A percentile compares a stretch with the other conserved stretches of the same genome.
Evolutionary conservation across 176 grass and related monocot species (phyloP).

Genomic region (Juncus effusus): DNA sequence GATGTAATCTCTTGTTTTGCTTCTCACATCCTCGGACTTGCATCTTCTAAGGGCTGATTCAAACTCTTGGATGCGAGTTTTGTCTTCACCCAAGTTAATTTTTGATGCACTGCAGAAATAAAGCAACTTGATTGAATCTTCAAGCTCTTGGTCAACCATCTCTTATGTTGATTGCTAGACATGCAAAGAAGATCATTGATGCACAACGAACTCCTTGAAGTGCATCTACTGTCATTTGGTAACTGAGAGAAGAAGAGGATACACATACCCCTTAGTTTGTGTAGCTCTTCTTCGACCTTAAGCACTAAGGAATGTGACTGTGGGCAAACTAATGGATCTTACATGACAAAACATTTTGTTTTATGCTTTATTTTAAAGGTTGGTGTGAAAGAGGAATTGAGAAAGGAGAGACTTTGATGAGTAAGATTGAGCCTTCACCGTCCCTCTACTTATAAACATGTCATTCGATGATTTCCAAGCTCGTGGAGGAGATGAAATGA

Average conservation of each 20-base stretch:
- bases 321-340: constrained; percentile 29
- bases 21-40: constrained; percentile 13
- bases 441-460: constrained; percentile 26
- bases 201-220: constrained; percentile 14
- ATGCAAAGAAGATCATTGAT: constrained; percentile 29
- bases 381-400: too few relatives aligned
- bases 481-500: too few relatives aligned
- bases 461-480: too few relatives aligned
- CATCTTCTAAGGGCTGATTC: constrained; percentile 17
- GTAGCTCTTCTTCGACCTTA: constrained; percentile 30
- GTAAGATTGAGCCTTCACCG: neutral
- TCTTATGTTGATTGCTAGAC: constrained; percentile 25
- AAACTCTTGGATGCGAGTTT: constrained; percentile 14
- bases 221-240: constrained; percentile 14
- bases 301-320: constrained; percentile 11
- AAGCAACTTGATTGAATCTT: neutral
- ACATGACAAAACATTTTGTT: constrained; percentile 16
- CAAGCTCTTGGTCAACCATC: constrained; percentile 11
- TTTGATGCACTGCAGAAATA: constrained; percentile 17
- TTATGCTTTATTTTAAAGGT: too few relatives aligned
- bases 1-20: constrained; percentile 35
- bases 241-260: constrained; percentile 8
- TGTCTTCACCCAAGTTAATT: constrained; percentile 16
- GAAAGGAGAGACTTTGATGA: too few relatives aligned
- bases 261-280: constrained; percentile 20